A percentile compares a stretch with the other conserved stretches of the same genome.
These are phyloP conservation scores for Pestalotiopsis sp. DNA, from an alignment of 2,329 filamentous ascomycete species.

Conservation along the genomic window DNA sequence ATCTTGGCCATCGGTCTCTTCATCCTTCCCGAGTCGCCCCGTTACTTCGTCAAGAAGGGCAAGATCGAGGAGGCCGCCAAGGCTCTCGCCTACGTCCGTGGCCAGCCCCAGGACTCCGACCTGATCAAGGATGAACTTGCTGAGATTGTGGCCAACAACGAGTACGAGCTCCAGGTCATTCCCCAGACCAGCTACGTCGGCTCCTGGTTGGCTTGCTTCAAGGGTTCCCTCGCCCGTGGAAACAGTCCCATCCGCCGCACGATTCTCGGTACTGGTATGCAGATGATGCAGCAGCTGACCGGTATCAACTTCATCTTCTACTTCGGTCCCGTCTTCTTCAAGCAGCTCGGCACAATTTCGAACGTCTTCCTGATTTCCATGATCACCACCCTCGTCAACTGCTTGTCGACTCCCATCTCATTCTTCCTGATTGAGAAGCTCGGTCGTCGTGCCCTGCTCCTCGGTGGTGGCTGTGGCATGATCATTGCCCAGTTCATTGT, in stretches of 20 bases:
- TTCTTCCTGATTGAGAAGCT: conserved; percentile 85
- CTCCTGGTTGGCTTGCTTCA: conserved; percentile 63
- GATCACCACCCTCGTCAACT: conserved; percentile 87
- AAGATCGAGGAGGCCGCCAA: conserved; percentile 60
- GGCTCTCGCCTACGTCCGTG: conserved; percentile 62
- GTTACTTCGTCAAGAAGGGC: conserved; percentile 72
- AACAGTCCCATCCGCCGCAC: conserved; percentile 61
- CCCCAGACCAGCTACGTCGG: conserved; percentile 57
- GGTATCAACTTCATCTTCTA: conserved; percentile 93
- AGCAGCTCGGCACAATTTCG: conserved; percentile 72
- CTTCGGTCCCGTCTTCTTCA: conserved; percentile 83
- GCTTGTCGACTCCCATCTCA: conserved; percentile 80
- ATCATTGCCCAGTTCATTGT: conserved; percentile 85
- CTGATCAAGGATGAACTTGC: conserved; percentile 70
- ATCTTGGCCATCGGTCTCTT: conserved; percentile 39
- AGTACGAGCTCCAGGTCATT: conserved; percentile 65
- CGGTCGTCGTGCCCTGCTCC: conserved; percentile 78
- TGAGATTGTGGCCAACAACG: conserved; percentile 75
- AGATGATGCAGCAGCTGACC: conserved; percentile 60
- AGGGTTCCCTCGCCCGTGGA: conserved; percentile 54
- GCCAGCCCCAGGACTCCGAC: conserved; percentile 64
- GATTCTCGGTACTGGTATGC: conserved; percentile 55
- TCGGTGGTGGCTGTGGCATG: conserved; percentile 81
- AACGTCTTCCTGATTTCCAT: conserved; percentile 84
- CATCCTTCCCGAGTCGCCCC: conserved; percentile 64